Conservation (phyloP, 352 stramenopile genomes). For the Phytophthora melonis region DNA sequence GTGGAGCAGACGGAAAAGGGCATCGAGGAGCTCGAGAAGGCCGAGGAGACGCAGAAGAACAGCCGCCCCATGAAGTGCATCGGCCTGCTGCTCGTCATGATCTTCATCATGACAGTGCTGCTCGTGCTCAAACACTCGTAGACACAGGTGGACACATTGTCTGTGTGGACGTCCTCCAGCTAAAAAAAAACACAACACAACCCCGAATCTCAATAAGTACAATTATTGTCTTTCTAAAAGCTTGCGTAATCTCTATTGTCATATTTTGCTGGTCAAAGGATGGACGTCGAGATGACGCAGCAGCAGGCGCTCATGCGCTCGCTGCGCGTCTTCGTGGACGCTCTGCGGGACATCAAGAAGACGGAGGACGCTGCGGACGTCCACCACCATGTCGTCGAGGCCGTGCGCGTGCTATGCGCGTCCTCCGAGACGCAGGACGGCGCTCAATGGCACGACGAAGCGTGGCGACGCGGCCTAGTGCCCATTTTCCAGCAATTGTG, state of each 20-base stretch:
- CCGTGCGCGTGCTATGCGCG: slow-evolving; percentile 47
- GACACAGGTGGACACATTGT: slow-evolving; percentile 14
- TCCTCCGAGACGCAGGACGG: slow-evolving; percentile 12
- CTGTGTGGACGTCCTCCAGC: slow-evolving; percentile 3
- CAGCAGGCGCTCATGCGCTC: slow-evolving; percentile 66
- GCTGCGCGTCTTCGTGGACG: slow-evolving; percentile 74
- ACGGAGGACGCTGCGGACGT: slow-evolving; percentile 18
- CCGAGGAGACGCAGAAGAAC: slow-evolving; percentile 99
- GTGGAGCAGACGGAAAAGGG: slow-evolving; percentile 99
- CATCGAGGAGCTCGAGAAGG: slow-evolving; percentile 98
- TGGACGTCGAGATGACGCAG: slow-evolving; percentile 45
- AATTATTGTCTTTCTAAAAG: slow-evolving; percentile 34
- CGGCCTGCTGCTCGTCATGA: slow-evolving; percentile 91
- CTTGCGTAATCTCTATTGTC: slow-evolving; percentile 29
- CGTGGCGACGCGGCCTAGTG: slow-evolving; percentile 50
- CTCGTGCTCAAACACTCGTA: slow-evolving; percentile 94
- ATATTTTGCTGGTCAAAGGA: slow-evolving; percentile 30
- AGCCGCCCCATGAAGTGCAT: slow-evolving; percentile 97
- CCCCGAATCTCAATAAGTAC: slow-evolving; percentile 15
- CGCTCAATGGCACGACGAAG: slow-evolving; percentile 31
- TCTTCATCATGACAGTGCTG: slow-evolving; percentile 94
- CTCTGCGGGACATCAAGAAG: slow-evolving; percentile 63
- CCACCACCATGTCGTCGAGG: slow-evolving; percentile 30
- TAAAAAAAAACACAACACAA: not conserved
- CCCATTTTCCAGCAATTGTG: slow-evolving; percentile 52